Conservation (phyloP, 1,284 basidiomycete species). For the Cryptococcus sp. region DNA sequence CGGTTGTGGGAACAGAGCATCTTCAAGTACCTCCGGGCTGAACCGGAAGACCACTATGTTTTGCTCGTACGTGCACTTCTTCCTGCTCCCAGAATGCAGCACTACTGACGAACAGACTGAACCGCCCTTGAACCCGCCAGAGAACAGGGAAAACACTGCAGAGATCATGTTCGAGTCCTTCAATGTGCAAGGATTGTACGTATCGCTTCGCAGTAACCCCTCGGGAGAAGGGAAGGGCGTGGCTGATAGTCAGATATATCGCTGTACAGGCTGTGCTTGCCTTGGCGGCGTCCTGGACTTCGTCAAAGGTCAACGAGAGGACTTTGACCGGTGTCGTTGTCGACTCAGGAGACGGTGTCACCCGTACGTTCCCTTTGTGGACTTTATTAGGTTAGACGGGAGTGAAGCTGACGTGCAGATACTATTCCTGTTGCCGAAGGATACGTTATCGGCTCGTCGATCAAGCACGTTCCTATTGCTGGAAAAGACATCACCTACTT, state of each 20-base stretch:
- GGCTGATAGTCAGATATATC: constrained; percentile 62
- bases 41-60: constrained; percentile 99
- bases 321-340: constrained; percentile 97
- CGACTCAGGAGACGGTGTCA: constrained; percentile 98
- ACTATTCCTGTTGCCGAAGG: constrained; percentile 67
- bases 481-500: constrained; percentile 97
- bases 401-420: constrained; percentile 25
- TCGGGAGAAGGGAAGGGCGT: background rate
- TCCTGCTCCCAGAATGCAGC: background rate
- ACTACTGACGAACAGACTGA: constrained; percentile 64
- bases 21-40: constrained; percentile 98
- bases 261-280: constrained; percentile 99
- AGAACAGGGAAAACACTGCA: constrained; percentile 98
- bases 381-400: too few species aligned
- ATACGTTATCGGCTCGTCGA: constrained; percentile 97
- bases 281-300: constrained; percentile 95
- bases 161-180: constrained; percentile 99
- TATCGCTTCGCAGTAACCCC: background rate
- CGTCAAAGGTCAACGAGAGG: constrained; percentile 83
- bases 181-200: constrained; percentile 69
- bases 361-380: constrained; percentile 51
- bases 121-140: constrained; percentile 94
- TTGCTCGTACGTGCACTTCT: constrained; percentile 64
- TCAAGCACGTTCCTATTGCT: constrained; percentile 98
- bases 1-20: constrained; percentile 99